Conservation (phyloP, 2,329 filamentous ascomycete genomes). For the Fusarium circinatum region DNA sequence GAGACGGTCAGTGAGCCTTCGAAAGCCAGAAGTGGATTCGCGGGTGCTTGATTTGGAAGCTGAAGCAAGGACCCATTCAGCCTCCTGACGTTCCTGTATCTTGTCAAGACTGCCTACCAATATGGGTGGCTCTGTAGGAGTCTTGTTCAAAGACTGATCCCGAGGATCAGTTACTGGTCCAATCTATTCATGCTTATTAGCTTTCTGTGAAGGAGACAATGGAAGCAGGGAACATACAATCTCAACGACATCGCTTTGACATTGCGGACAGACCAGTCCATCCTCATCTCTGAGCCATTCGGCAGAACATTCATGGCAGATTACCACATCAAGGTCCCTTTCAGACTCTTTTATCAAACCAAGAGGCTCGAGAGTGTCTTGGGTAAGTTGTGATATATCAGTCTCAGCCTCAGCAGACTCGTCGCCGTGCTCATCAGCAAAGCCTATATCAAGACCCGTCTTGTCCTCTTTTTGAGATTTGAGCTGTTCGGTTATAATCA, state of each 20-base stretch:
- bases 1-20: not conserved
- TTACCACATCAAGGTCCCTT: not conserved
- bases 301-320: not conserved
- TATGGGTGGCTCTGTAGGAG: too few species aligned
- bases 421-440: not conserved
- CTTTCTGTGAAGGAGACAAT: not conserved
- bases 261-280: not conserved
- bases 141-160: too few species aligned
- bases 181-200: fast-evolving
- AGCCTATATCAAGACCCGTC: fast-evolving
- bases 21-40: fast-evolving
- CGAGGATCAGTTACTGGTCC: not conserved
- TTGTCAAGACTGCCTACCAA: too few species aligned
- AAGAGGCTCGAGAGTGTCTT: not conserved
- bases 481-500: fast-evolving
- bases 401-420: not conserved
- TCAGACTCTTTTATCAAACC: too few species aligned
- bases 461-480: fast-evolving
- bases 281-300: not conserved
- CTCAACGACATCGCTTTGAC: not conserved
- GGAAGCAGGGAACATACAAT: not conserved
- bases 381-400: fast-evolving
- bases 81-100: too few species aligned
- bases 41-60: not conserved
- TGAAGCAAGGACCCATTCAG: too few species aligned